Base-by-base conservation (phyloP, 352 stramenopile genomes). In the Globisporangium yorkense region DNA sequence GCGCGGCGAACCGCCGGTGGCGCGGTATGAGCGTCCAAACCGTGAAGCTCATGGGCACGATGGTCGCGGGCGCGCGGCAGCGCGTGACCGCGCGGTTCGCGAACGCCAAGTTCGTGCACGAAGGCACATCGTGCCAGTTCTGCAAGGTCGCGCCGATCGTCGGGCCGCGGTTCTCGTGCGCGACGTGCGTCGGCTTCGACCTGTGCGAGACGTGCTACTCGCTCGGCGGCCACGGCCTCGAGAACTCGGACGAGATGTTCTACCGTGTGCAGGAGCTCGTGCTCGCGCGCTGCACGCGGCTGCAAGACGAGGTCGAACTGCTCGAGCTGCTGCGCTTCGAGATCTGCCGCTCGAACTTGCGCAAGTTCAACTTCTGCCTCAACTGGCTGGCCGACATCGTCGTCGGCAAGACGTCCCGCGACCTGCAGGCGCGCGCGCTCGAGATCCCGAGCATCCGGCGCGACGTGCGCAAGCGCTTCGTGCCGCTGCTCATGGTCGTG, bases 241-340 rank as follows among this genome's bases (percentile, higher is more conserved):
- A 93, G 63, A 91, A 93, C 68, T 89, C 80, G 47, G 84, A 93
- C 67, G 84, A 93, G 61, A 66, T 93, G 44, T 93, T 93, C 56
- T 86, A 87, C 56, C 84, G 84, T 29, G 80, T 88, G 46, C 79
- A 93, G 58, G 82, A 92, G 61, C 70, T 94, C 13, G 79, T 87
- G 53, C 62, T 92, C 3, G 73, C 66, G 10, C 81, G 81, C 29
- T 92, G 83, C 49, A 58, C 77, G 24, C 79, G 80, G 8, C 64
- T 94, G 8, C 65, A 61, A 1, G 70, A 85, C 18, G 77, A 92
- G 49, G 68, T 87, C 10, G 80, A 91, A 45, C 67, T 91, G 44
- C 62, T 94, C 16, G 84, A 91, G 66, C 71, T 94, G 21, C 71
- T 94, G 62, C 84, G 84, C 21, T 94, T 91, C 56, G 84, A 94